Conservation (phyloP, 169 alveolate species). For the Plasmodium fragile region DNA sequence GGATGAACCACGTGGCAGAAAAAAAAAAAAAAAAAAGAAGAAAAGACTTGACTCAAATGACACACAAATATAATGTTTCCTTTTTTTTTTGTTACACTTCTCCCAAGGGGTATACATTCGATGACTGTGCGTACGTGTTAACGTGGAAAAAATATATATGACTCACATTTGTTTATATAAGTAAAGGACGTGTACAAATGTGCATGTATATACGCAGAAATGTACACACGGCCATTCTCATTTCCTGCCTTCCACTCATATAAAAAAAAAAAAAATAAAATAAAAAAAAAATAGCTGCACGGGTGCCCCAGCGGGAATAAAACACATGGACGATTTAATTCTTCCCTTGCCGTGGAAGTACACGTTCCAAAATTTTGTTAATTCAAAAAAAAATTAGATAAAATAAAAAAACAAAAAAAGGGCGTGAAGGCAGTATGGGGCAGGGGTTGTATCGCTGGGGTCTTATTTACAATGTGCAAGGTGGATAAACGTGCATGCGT, state of each 20-base stretch:
- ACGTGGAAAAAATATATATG: not conserved
- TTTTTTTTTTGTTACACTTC: not conserved
- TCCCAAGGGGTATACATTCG: not conserved
- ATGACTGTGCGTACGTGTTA: not conserved
- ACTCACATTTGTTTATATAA: not conserved
- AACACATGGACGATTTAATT: not conserved
- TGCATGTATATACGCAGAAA: not conserved
- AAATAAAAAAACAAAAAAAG: not conserved
- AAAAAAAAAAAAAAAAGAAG: not conserved
- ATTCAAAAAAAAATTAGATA: not conserved
- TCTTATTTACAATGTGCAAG: not conserved
- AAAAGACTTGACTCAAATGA: not conserved
- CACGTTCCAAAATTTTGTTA: conserved; percentile 1
- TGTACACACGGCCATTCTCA: not conserved
- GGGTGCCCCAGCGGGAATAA: not conserved
- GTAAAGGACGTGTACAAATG: not conserved
- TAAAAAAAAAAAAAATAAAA: not conserved
- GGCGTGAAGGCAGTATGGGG: not conserved
- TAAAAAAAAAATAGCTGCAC: not conserved
- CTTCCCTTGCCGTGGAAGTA: not conserved
- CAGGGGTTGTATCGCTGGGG: not conserved
- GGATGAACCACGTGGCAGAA: not conserved
- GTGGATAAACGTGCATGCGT: not conserved
- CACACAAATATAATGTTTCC: not conserved
- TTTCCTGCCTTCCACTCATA: not conserved